These are phyloP conservation scores for Zychaea mexicana DNA, from an alignment of 371 early-diverging fungal species.

Conservation along the genomic window DNA sequence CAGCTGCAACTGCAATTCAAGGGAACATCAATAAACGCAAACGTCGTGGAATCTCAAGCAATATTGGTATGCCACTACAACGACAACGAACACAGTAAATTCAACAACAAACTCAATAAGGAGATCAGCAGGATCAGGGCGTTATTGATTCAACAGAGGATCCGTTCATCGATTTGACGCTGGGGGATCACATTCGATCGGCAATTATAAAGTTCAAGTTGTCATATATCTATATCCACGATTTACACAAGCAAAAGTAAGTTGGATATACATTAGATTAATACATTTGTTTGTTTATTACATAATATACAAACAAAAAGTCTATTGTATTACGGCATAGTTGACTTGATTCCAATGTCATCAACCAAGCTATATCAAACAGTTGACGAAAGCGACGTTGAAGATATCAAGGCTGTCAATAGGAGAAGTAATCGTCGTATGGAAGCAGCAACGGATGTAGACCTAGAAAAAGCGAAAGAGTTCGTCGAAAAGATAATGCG, in stretches of 20 bases:
- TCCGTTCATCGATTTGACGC: not conserved
- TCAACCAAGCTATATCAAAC: not conserved
- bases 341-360: not conserved
- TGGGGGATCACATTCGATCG: not conserved
- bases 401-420: too few relatives aligned
- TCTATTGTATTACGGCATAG: not conserved
- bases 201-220: not conserved
- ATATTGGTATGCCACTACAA: too few relatives aligned
- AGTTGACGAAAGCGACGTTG: not conserved
- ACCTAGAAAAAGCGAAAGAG: too few relatives aligned
- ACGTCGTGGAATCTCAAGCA: too few relatives aligned
- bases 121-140: not conserved
- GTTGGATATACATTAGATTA: not conserved
- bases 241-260: not conserved
- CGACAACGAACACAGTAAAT: too few relatives aligned
- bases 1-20: not conserved
- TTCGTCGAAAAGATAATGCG: too few relatives aligned
- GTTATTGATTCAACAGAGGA: too few relatives aligned
- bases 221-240: not conserved
- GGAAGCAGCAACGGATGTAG: too few relatives aligned
- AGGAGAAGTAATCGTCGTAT: not conserved
- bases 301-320: not conserved
- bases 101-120: not conserved
- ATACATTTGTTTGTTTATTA: too few relatives aligned
- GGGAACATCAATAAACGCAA: too few relatives aligned